phyloP scores from a whole-genome alignment of 805 yeast species.

The Phaffomyces antillensis region DNA sequence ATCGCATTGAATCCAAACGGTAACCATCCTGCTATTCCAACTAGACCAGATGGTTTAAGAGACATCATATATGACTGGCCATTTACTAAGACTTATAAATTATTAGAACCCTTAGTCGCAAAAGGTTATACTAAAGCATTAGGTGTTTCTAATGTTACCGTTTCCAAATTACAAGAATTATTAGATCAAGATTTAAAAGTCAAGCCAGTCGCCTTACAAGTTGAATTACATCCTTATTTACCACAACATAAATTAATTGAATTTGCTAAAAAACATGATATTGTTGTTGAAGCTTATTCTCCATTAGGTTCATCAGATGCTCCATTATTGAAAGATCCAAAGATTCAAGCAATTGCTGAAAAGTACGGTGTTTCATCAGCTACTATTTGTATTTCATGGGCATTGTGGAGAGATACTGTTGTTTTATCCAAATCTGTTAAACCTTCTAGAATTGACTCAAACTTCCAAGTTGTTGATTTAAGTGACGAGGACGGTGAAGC shows the following conservation, averaged over 20 bases:
- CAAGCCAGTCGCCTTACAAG: slow-evolving; percentile 14
- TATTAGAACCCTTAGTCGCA: slow-evolving; percentile 9
- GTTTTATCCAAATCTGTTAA: slow-evolving; percentile 46
- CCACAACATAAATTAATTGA: slow-evolving; percentile 15
- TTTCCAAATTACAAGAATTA: slow-evolving; percentile 10
- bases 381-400: slow-evolving; percentile 53
- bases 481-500: slow-evolving; percentile 29
- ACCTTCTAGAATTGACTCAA: slow-evolving; percentile 34
- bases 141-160: slow-evolving; percentile 16
- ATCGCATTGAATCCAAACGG: slow-evolving; percentile 31
- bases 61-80: slow-evolving; percentile 38
- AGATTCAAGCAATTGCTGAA: slow-evolving; percentile 38
- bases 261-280: slow-evolving; percentile 11
- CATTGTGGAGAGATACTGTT: slow-evolving; percentile 46
- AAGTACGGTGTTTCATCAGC: slow-evolving; percentile 38
- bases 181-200: slow-evolving; percentile 5
- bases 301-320: slow-evolving; percentile 16
- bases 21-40: slow-evolving; percentile 27
- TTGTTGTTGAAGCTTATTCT: slow-evolving; percentile 15
- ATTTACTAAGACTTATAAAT: slow-evolving; percentile 18
- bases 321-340: slow-evolving; percentile 27
- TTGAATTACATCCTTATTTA: slow-evolving; percentile 15
- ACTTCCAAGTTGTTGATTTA: slow-evolving; percentile 26
- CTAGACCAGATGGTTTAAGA: slow-evolving; percentile 30
- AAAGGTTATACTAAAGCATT: slow-evolving; percentile 11